Evolutionary conservation across 768 basidiomycete genomes (phyloP), one percentile per base, ranked within the genome.

Genomic region (Baorangia bicolor): DNA sequence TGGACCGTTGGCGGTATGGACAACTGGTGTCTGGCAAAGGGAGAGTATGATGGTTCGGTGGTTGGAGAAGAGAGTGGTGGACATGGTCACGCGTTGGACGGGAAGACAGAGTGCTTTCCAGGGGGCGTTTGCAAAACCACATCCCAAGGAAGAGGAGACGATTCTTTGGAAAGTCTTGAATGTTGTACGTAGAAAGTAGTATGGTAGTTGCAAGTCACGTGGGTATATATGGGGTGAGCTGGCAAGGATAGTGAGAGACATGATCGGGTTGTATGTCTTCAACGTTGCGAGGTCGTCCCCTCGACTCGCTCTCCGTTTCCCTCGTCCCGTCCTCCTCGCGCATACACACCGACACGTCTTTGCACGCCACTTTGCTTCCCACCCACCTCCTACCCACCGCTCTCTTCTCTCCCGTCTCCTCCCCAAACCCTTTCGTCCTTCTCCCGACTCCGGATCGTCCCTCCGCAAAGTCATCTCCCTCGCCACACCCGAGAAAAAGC

Each of bases 401-500:
- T 40, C 63, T 1, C 37, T 69, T 21, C 51, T 74, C 21, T 43
- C 66, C 16, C 69, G 70, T 20, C 42, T 75, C 49, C 42, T 70
- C 25, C 68, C 76, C 4, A 59, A 70, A 1, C 51, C 71, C 4
- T 57, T 81, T 51, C 65, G 58, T 30, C 74, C 69, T 12, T 69
- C 74, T 6, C 73, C 77, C 4, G 58, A 77, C 42, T 77, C 77
- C 40, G 70, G 78, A 10, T 85, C 90, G 1, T 91, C 88, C 2
- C 80, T 93, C 56, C 76, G 79, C 58, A 90, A 91, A 69, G 85
- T 98, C 33, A 61, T 88, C 12, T 74, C 85, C 1, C 83, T 98
- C 38, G 93, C 94, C 0, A 85, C 76, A 64, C 90, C 93, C 1
- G 96, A 98, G 74, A 79, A 77, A 64, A 90, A 85, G 60, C 86